Evolutionary conservation across 345 rosid species (phyloP).

Genomic region (Hibiscus mutabilis): DNA sequence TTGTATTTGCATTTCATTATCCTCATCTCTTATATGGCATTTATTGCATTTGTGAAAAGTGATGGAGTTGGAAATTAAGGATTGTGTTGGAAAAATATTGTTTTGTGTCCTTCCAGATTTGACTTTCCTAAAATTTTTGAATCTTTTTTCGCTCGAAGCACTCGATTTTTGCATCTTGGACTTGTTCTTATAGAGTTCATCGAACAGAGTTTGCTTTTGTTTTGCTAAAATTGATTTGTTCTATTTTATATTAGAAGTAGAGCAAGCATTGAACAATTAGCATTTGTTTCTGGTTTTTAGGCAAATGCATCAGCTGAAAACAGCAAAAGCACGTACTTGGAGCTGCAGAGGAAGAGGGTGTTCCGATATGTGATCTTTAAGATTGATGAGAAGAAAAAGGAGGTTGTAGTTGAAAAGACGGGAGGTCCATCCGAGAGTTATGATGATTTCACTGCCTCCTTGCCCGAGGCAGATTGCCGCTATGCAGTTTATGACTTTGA

Average conservation of each 20-base stretch:
- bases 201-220: not conserved
- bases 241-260: not conserved
- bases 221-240: too few species aligned
- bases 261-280: not conserved
- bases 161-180: not conserved
- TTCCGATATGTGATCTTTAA: constrained; percentile 60
- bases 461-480: constrained; percentile 71
- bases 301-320: constrained; percentile 45
- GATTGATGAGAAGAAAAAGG: constrained; percentile 58
- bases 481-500: constrained; percentile 73
- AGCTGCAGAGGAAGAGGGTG: constrained; percentile 65
- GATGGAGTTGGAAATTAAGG: not conserved
- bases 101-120: not conserved
- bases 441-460: constrained; percentile 62
- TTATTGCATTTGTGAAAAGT: not conserved
- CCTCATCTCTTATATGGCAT: not conserved
- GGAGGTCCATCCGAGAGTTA: constrained; percentile 58
- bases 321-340: constrained; percentile 50
- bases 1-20: not conserved
- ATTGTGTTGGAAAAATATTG: not conserved
- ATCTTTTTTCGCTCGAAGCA: not conserved
- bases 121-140: not conserved
- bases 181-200: not conserved
- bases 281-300: constrained; percentile 9
- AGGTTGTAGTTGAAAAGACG: constrained; percentile 62